phyloP scores from a whole-genome alignment of 805 yeast species.

The Trichomonascus vanleenenianus region DNA sequence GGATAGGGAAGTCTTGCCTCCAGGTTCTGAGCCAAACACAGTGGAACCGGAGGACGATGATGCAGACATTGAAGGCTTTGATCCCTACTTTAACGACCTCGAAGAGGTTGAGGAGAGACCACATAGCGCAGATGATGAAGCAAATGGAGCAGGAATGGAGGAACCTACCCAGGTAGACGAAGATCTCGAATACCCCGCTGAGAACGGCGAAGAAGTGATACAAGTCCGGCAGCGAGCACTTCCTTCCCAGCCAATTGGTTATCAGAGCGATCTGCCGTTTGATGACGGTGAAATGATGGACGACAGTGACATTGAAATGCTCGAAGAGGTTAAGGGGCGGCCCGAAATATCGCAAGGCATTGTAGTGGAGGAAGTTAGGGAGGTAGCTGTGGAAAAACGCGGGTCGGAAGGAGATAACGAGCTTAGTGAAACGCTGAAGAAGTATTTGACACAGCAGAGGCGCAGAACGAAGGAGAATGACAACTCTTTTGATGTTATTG shows the following conservation, averaged over 20 bases:
- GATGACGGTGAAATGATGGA: not conserved
- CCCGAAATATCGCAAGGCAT: no score
- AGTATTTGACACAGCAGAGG: no score
- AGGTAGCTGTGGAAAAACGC: not conserved
- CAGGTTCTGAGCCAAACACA: no score
- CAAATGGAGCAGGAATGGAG: not conserved
- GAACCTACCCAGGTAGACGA: not conserved
- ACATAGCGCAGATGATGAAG: not conserved
- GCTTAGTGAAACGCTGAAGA: no score
- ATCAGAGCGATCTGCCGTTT: not conserved
- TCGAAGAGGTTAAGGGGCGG: not conserved
- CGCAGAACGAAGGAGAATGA: no score
- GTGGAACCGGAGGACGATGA: no score
- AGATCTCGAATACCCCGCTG: not conserved
- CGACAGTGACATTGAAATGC: conserved; percentile 1
- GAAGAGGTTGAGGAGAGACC: not conserved
- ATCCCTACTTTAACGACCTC: not conserved
- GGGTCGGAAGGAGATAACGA: no score
- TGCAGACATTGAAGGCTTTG: no score
- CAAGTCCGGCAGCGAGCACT: no score
- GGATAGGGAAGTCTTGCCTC: no score
- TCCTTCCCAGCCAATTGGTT: no score
- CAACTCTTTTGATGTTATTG: no score
- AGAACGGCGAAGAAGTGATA: not conserved
- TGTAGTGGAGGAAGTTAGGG: not conserved